These are phyloP conservation scores for Hordeum marinum DNA, from an alignment of 176 grass and related monocot species.

Conservation along the genomic window DNA sequence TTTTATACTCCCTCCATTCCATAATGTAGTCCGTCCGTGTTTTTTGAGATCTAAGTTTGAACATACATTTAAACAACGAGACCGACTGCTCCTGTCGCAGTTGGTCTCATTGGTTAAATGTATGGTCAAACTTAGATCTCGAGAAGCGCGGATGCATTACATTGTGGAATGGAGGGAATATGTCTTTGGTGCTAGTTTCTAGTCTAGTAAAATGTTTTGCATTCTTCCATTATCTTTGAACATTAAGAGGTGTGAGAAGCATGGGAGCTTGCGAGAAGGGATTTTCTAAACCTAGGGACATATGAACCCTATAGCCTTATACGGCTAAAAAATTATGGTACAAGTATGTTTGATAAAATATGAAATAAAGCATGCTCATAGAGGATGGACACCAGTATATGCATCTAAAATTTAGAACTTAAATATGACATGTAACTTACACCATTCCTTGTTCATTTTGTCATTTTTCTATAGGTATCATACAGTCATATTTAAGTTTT, in stretches of 20 bases:
- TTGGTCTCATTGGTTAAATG: too few species aligned
- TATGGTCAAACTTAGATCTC: too few species aligned
- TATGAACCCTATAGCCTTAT: background rate
- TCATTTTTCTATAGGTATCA: background rate
- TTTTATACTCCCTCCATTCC: too few species aligned
- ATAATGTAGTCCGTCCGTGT: too few species aligned
- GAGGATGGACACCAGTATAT: background rate
- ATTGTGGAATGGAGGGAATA: too few species aligned
- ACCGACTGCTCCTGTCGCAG: too few species aligned
- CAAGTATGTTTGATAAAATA: background rate
- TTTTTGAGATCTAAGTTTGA: too few species aligned
- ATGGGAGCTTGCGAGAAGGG: background rate
- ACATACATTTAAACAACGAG: too few species aligned
- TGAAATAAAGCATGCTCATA: too few species aligned
- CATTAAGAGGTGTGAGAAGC: background rate
- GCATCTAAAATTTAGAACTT: background rate
- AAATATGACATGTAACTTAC: background rate
- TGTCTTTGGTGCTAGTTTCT: background rate
- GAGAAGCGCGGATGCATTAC: too few species aligned
- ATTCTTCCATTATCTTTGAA: background rate
- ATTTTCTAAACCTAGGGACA: background rate
- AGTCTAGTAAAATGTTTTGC: background rate
- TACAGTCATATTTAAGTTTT: background rate
- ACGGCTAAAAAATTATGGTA: background rate
- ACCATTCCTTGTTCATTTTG: background rate